Conservation (phyloP, 108 stramenopile genomes). For the Cylindrotheca fusiformis region DNA sequence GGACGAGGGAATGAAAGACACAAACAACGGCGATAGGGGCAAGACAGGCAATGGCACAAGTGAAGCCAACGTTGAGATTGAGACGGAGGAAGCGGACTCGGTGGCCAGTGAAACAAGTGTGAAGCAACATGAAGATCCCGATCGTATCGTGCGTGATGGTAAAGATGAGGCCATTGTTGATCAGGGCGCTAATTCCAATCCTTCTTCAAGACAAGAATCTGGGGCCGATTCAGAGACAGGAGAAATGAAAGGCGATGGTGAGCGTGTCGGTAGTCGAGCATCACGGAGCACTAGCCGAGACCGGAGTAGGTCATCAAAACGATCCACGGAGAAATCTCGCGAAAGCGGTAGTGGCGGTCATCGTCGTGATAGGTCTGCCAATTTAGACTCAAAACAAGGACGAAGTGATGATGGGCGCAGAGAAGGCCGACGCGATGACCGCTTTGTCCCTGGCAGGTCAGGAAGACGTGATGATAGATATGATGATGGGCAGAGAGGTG, state of each 20-base stretch:
- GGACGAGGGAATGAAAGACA: background rate
- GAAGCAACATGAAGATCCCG: slow-evolving; percentile 1
- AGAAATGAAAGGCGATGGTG: slow-evolving; percentile 3
- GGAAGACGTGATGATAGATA: slow-evolving; percentile 4
- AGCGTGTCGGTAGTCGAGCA: background rate
- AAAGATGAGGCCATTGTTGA: slow-evolving; percentile 7
- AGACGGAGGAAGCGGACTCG: slow-evolving; percentile 6
- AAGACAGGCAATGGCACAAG: no score
- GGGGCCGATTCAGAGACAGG: background rate
- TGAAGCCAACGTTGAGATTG: no score
- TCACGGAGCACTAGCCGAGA: background rate
- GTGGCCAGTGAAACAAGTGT: background rate
- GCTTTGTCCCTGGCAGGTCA: background rate
- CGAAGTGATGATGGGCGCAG: slow-evolving; percentile 4
- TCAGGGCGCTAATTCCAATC: slow-evolving; percentile 6
- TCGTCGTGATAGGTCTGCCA: no score
- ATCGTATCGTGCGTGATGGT: background rate
- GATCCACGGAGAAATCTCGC: background rate
- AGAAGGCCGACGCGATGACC: slow-evolving; percentile 10
- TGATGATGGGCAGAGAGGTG: slow-evolving; percentile 8
- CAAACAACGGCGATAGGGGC: slow-evolving; percentile 4
- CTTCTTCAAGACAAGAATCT: slow-evolving; percentile 1
- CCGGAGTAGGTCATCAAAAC: background rate
- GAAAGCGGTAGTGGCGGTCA: slow-evolving; percentile 5
- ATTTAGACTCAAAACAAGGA: no score